Evolutionary conservation across 139 green algal genomes (phyloP), one percentile per base, ranked within the genome.

Genomic region (Chlorella sorokiniana): DNA sequence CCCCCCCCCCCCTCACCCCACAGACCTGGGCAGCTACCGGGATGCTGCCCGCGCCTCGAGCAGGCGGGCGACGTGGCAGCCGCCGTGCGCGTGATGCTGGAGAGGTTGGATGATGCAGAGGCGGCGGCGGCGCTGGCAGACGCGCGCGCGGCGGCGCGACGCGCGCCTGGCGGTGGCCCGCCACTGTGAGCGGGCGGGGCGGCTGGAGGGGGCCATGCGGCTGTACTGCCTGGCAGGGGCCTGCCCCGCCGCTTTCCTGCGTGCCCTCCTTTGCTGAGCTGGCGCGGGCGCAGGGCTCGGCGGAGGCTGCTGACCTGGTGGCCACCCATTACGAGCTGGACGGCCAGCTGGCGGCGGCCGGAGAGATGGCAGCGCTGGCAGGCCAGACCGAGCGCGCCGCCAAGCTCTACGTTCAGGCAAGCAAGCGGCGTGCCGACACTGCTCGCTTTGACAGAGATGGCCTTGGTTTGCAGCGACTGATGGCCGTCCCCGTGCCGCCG

Each of bases 31-130:
- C 0, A 87, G 83, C 45, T 89, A 45, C 68, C 54, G 59, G 10
- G 88, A 90, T 22, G 88, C 88, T 31, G 81, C 81, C 7, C 85
- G 54, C 4, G 89, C 92, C 1, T 95, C 81, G 88, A 93, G 83
- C 76, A 82, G 38, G 93, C 91, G 25, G 86, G 89, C 4, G 91
- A 95, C 54, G 76, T 92, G 52, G 87, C 91, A 56, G 59, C 54
- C 38, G 86, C 93, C 52, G 90, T 95, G 79, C 86, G 92, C 33
- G 69, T 97, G 56, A 83, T 85, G 65, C 88, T 97, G 77, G 89
- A 94, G 64, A 79, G 88, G 25, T 89, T 95, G 40, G 83, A 83
- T 29, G 86, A 88, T 59, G 86, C 88, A 25, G 79, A 91, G 56
- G n/a, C n/a, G n/a, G n/a, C n/a, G n/a, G n/a, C n/a, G n/a, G n/a